phyloP scores from a whole-genome alignment of 1,139 yeast species.

The Zygoascus sp. region DNA sequence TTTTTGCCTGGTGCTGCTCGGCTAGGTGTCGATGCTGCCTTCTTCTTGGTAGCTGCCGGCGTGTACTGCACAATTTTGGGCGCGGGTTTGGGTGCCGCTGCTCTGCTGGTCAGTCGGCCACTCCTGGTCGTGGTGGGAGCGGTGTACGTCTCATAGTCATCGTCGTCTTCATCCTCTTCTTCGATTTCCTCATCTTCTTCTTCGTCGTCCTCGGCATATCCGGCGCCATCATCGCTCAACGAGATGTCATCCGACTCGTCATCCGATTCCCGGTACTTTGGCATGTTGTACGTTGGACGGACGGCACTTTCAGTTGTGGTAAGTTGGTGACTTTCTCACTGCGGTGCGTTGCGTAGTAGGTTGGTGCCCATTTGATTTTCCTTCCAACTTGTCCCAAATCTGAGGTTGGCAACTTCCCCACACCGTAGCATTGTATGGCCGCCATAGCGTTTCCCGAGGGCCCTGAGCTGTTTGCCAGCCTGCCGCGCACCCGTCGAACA shows the following conservation, averaged over 20 bases:
- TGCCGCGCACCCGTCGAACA: conserved; percentile 13
- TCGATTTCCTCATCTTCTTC: conserved; percentile 21
- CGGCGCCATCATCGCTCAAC: conserved; percentile 18
- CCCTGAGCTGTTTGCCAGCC: conserved; percentile 3
- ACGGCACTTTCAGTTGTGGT: background rate
- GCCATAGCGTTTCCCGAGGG: conserved; percentile 8
- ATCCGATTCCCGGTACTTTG: conserved; percentile 13
- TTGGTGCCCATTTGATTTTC: background rate
- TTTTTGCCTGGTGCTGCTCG: too few relatives aligned
- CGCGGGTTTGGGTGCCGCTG: conserved; percentile 10
- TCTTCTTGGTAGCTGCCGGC: conserved; percentile 12
- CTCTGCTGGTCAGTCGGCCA: conserved; percentile 5
- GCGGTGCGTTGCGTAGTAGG: too few relatives aligned
- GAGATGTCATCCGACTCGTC: conserved; percentile 24
- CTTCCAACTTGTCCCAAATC: background rate
- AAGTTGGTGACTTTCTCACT: background rate
- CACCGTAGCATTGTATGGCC: too few relatives aligned
- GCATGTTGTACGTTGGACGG: conserved; percentile 1
- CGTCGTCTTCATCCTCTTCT: conserved; percentile 20
- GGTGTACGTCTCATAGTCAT: conserved; percentile 25
- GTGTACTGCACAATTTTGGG: conserved; percentile 9
- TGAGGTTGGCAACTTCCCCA: background rate
- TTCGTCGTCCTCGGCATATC: conserved; percentile 20
- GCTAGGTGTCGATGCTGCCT: too few relatives aligned
- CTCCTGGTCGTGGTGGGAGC: conserved; percentile 12